These are phyloP conservation scores for Cephalotrichum gorgonifer DNA, from an alignment of 2,329 filamentous ascomycete genomes.

Conservation along the genomic window DNA sequence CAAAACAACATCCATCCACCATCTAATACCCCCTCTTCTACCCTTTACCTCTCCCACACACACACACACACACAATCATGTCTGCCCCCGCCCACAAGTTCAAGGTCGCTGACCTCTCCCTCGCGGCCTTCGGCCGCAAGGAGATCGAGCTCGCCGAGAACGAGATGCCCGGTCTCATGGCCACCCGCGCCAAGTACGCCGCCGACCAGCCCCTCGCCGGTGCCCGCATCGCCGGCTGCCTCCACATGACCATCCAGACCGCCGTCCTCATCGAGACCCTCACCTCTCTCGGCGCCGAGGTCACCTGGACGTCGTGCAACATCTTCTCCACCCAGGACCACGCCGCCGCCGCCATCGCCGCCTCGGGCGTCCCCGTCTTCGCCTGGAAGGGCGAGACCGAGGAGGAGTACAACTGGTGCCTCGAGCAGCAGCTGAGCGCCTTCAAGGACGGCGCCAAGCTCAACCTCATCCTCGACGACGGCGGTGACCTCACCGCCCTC, in stretches of 20 bases:
- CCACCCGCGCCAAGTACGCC: slow-evolving; percentile 85
- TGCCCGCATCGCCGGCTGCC: slow-evolving; percentile 91
- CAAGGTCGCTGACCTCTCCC: slow-evolving; percentile 97
- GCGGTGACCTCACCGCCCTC: slow-evolving; percentile 91
- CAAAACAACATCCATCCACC: no score
- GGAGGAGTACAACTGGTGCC: slow-evolving; percentile 99
- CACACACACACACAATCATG: slow-evolving; percentile 31
- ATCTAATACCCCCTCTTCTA: no score
- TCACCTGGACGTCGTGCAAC: slow-evolving; percentile 99
- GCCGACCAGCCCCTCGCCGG: slow-evolving; percentile 87
- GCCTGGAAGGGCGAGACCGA: slow-evolving; percentile 86
- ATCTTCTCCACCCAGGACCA: slow-evolving; percentile 99
- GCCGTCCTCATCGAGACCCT: slow-evolving; percentile 99
- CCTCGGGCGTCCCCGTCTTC: slow-evolving; percentile 78
- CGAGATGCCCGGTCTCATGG: slow-evolving; percentile 97
- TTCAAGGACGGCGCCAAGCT: slow-evolving; percentile 97
- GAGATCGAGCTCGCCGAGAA: slow-evolving; percentile 97
- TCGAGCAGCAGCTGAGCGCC: slow-evolving; percentile 92
- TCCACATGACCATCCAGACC: slow-evolving; percentile 99
- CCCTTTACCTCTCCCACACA: slow-evolving; percentile 9
- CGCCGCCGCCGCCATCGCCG: slow-evolving; percentile 94
- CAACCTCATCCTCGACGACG: slow-evolving; percentile 98
- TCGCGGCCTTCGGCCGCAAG: slow-evolving; percentile 96
- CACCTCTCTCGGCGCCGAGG: slow-evolving; percentile 86
- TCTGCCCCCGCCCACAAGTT: slow-evolving; percentile 81